phyloP scores from a whole-genome alignment of 768 basidiomycete species.

The Tulasnella sp. region DNA sequence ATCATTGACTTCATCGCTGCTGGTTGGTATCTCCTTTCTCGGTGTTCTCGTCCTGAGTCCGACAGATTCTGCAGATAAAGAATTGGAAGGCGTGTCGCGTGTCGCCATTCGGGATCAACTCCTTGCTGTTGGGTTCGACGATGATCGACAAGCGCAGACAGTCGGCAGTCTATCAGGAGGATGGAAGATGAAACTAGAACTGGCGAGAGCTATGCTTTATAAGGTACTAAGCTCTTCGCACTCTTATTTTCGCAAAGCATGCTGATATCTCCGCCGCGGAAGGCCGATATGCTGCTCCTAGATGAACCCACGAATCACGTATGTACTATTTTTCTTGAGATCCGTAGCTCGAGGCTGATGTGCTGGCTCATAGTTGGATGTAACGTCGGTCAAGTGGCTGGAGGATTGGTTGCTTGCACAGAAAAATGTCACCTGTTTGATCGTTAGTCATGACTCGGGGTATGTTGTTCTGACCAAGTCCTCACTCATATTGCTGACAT shows the following conservation, averaged over 20 bases:
- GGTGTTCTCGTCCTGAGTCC: background rate
- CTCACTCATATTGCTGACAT: background rate
- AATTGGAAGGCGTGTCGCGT: conserved; percentile 57
- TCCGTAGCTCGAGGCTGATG: background rate
- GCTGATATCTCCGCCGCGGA: conserved; percentile 1
- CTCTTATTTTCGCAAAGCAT: background rate
- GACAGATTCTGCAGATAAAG: conserved; percentile 52
- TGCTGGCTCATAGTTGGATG: conserved; percentile 36
- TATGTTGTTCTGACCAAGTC: conserved; percentile 41
- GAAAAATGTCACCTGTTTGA: conserved; percentile 81
- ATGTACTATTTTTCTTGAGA: conserved; percentile 40
- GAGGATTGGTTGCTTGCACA: conserved; percentile 82
- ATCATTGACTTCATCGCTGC: conserved; percentile 88
- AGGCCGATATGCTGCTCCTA: conserved; percentile 67
- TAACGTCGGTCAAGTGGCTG: conserved; percentile 83
- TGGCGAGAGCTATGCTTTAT: conserved; percentile 94
- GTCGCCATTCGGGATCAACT: conserved; percentile 76
- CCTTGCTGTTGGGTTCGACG: conserved; percentile 86
- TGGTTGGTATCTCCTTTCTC: conserved; percentile 46
- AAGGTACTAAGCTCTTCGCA: conserved; percentile 46
- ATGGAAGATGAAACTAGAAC: conserved; percentile 99
- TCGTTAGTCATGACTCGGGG: conserved; percentile 97
- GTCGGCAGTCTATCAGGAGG: conserved; percentile 93
- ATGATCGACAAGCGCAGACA: conserved; percentile 71
- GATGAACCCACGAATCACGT: conserved; percentile 95